phyloP scores from a whole-genome alignment of 192 early-diverging fungal genomes.

The Coemansia sp. region DNA sequence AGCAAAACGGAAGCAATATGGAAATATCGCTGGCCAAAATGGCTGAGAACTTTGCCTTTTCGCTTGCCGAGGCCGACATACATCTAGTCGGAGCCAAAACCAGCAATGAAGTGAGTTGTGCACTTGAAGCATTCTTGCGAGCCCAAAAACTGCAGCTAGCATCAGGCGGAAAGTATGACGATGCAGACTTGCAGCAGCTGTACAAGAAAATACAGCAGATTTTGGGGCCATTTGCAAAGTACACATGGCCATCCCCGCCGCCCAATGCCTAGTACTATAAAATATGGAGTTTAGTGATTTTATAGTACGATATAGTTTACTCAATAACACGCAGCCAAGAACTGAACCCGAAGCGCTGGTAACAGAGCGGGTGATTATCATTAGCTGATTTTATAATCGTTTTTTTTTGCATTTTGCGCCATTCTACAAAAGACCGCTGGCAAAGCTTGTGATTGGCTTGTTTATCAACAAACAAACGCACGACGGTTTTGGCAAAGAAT shows the following conservation, averaged over 20 bases:
- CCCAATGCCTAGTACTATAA: constrained; percentile 15
- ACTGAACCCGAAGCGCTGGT: too few species aligned
- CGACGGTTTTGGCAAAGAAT: not conserved
- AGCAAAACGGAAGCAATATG: not conserved
- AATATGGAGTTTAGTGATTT: too few species aligned
- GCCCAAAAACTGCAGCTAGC: constrained; percentile 11
- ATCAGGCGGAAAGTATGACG: constrained; percentile 12
- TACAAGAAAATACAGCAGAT: constrained; percentile 17
- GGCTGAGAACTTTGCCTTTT: constrained; percentile 52
- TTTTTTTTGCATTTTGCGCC: too few species aligned
- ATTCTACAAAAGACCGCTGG: too few species aligned
- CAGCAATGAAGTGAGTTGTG: constrained; percentile 22
- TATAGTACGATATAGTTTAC: too few species aligned
- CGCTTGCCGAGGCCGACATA: constrained; percentile 19
- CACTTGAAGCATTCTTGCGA: constrained; percentile 20
- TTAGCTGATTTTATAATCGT: too few species aligned
- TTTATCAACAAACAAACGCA: not conserved
- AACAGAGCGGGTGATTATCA: too few species aligned
- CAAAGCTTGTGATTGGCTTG: too few species aligned
- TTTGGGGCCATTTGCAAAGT: constrained; percentile 35
- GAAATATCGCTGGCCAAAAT: constrained; percentile 56
- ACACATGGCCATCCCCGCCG: constrained; percentile 50
- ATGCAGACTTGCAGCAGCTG: constrained; percentile 10
- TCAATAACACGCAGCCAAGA: too few species aligned
- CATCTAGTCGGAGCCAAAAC: constrained; percentile 45